Evolutionary conservation across 1,284 basidiomycete species (phyloP).

Genomic region (Irpex sp.): DNA sequence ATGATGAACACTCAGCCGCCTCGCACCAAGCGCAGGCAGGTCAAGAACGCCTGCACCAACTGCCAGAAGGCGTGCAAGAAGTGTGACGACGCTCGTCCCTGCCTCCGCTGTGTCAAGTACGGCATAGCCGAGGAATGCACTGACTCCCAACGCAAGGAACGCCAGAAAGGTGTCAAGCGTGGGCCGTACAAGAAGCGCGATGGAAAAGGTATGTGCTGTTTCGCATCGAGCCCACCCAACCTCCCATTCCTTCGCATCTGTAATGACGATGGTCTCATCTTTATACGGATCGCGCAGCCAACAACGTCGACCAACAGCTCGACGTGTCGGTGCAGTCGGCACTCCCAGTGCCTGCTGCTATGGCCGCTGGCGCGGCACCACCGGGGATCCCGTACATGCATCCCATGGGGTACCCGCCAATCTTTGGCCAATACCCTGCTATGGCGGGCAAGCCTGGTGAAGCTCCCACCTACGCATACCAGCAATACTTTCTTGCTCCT

Average conservation of each 20-base stretch:
- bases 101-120: constrained; percentile 84
- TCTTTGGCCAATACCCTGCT: constrained; percentile 48
- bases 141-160: constrained; percentile 80
- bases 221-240: constrained; percentile 6
- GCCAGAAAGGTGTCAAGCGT: constrained; percentile 83
- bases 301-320: constrained; percentile 45
- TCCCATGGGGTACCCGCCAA: constrained; percentile 34
- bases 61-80: constrained; percentile 91
- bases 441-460: constrained; percentile 48
- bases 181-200: constrained; percentile 93
- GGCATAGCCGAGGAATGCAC: constrained; percentile 77
- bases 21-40: constrained; percentile 77
- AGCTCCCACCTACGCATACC: constrained; percentile 40
- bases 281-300: constrained; percentile 46
- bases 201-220: constrained; percentile 62
- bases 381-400: constrained; percentile 42
- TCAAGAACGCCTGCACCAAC: constrained; percentile 88
- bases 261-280: constrained; percentile 15
- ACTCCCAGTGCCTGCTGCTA: constrained; percentile 39
- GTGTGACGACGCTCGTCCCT: constrained; percentile 84
- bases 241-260: constrained; percentile 15
- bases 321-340: constrained; percentile 44
- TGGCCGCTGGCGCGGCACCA: constrained; percentile 37
- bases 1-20: constrained; percentile 43
- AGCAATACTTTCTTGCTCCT: constrained; percentile 40